Conservation (phyloP, 1,284 basidiomycete species). For the Neolentinus lepideus region DNA sequence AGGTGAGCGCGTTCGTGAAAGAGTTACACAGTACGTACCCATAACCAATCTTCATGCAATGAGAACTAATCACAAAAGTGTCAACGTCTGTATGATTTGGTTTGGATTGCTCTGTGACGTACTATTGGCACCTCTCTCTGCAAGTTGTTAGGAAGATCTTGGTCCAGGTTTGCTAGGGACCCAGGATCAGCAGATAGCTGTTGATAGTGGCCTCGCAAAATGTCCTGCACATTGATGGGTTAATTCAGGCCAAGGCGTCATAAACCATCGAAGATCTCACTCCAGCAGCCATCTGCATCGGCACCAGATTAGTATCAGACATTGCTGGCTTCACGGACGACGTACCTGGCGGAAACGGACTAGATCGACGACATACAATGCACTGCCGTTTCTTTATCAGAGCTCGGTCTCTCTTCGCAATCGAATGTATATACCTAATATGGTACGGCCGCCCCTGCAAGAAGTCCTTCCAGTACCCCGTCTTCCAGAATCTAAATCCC, state of each 20-base stretch:
- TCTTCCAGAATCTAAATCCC: conserved; percentile 98
- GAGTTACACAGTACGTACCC: conserved; percentile 46
- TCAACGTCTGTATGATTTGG: conserved; percentile 3
- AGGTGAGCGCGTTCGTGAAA: neutral
- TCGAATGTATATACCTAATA: conserved; percentile 60
- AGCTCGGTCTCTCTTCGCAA: neutral
- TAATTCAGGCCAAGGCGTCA: neutral
- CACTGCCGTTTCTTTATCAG: conserved; percentile 43
- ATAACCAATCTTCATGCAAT: conserved; percentile 86
- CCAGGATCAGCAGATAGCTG: conserved; percentile 89
- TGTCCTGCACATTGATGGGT: conserved; percentile 50
- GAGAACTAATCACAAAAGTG: conserved; percentile 55
- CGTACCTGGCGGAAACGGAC: conserved; percentile 84
- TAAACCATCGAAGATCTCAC: conserved; percentile 36
- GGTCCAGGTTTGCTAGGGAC: conserved; percentile 92
- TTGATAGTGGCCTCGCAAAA: conserved; percentile 90
- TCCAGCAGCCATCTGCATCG: conserved; percentile 64
- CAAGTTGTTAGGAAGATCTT: conserved; percentile 93
- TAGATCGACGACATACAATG: conserved; percentile 95
- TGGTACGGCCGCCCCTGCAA: conserved; percentile 81
- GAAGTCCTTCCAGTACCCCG: conserved; percentile 89
- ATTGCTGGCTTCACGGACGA: neutral
- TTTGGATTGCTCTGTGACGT: conserved; percentile 22
- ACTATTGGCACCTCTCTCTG: conserved; percentile 86
- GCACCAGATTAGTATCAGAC: neutral